Evolutionary conservation across 345 rosid genomes (phyloP).

Genomic region (Euphorbia tirucalli): DNA sequence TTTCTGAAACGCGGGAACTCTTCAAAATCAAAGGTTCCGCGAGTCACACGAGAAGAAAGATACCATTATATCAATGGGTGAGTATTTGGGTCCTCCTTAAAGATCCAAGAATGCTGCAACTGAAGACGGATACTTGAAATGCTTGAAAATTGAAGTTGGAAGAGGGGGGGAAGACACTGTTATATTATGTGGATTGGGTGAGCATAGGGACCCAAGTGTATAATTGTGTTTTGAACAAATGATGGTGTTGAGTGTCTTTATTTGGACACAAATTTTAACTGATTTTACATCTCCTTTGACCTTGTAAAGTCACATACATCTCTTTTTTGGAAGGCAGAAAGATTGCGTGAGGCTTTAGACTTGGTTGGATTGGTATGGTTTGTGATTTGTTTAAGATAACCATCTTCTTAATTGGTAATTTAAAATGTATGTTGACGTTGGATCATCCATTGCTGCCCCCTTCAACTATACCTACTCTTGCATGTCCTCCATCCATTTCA

Average conservation of each 20-base stretch:
- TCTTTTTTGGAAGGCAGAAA: slow-evolving; percentile 7
- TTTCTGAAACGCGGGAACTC: too few species aligned
- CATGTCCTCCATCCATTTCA: too few species aligned
- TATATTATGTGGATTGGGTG: slow-evolving; percentile 12
- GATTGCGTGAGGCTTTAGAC: background rate
- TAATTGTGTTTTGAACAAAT: slow-evolving; percentile 33
- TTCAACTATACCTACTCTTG: too few species aligned
- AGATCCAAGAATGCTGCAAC: too few species aligned
- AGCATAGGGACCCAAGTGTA: slow-evolving; percentile 1
- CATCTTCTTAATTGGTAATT: too few species aligned
- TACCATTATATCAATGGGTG: background rate
- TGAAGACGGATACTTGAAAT: too few species aligned
- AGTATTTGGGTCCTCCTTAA: too few species aligned
- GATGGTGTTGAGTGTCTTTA: slow-evolving; percentile 32
- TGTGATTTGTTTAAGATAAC: background rate
- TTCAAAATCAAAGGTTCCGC: too few species aligned
- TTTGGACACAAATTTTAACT: slow-evolving; percentile 10
- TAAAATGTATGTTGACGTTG: too few species aligned
- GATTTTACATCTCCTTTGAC: slow-evolving; percentile 19
- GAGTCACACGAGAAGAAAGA: too few species aligned
- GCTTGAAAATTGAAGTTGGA: too few species aligned
- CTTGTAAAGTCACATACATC: slow-evolving; percentile 1
- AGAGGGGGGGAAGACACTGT: background rate
- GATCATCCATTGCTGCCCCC: too few species aligned
- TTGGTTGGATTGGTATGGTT: background rate